phyloP scores from a whole-genome alignment of 768 basidiomycete genomes.

The Leccinum barrowsii region DNA sequence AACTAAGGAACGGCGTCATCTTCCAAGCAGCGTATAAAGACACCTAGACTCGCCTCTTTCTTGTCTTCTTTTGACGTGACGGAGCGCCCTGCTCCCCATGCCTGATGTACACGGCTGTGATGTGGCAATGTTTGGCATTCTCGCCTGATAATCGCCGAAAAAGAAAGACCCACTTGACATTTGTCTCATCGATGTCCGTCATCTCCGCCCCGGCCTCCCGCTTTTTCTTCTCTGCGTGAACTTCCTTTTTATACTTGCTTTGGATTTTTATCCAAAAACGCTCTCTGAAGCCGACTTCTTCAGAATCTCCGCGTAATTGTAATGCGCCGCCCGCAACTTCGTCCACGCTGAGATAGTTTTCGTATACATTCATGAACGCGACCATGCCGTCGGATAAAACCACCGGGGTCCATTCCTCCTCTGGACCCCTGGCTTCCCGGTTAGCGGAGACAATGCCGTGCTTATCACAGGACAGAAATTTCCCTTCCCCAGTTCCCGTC shows the following conservation, averaged over 20 bases:
- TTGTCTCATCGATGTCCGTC: slow-evolving; percentile 64
- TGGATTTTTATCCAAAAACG: slow-evolving; percentile 90
- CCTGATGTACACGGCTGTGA: slow-evolving; percentile 65
- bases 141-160: slow-evolving; percentile 1
- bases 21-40: slow-evolving; percentile 2
- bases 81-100: slow-evolving; percentile 80
- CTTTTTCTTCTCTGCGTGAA: slow-evolving; percentile 70
- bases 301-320: slow-evolving; percentile 78
- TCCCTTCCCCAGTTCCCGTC: slow-evolving; percentile 83
- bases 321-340: slow-evolving; percentile 82
- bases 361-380: slow-evolving; percentile 84
- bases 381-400: slow-evolving; percentile 82
- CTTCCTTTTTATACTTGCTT: slow-evolving; percentile 84
- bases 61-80: slow-evolving; percentile 69
- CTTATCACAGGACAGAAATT: slow-evolving; percentile 85
- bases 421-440: slow-evolving; percentile 85
- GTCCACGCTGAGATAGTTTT: slow-evolving; percentile 82
- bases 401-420: slow-evolving; percentile 92
- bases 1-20: slow-evolving; percentile 43
- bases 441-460: slow-evolving; percentile 82
- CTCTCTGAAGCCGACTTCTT: slow-evolving; percentile 81
- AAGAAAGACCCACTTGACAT: slow-evolving; percentile 58
- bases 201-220: slow-evolving; percentile 53
- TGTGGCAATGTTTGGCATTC: slow-evolving; percentile 2
- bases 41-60: slow-evolving; percentile 52